These are phyloP conservation scores for Debaryomycetaceae sp. DNA, from an alignment of 1,139 yeast genomes.

Conservation along the genomic window DNA sequence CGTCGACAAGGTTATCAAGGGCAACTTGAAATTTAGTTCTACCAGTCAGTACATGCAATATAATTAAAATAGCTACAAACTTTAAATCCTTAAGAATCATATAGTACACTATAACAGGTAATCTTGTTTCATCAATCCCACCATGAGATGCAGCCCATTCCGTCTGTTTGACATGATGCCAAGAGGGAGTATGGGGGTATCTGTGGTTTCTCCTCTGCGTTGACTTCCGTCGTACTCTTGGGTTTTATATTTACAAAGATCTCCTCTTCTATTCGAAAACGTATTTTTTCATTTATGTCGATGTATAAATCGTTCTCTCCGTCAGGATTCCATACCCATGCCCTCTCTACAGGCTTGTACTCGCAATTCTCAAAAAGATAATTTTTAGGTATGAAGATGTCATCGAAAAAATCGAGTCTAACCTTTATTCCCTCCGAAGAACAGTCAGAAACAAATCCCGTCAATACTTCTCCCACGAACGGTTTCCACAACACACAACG, in stretches of 20 bases:
- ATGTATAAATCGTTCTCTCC: constrained; percentile 71
- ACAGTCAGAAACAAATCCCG: constrained; percentile 92
- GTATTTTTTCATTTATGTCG: constrained; percentile 85
- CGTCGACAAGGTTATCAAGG: constrained; percentile 96
- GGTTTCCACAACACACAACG: constrained; percentile 86
- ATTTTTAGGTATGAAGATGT: constrained; percentile 80
- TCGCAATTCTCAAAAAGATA: constrained; percentile 76
- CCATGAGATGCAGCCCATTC: constrained; percentile 96
- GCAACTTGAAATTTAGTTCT: constrained; percentile 95
- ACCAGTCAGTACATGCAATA: constrained; percentile 98
- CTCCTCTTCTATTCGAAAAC: constrained; percentile 89
- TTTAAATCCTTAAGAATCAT: neutral
- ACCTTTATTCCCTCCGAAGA: constrained; percentile 83
- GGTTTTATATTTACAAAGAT: constrained; percentile 81
- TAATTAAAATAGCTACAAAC: constrained; percentile 40
- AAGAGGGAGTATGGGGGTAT: constrained; percentile 76
- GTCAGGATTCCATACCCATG: constrained; percentile 91
- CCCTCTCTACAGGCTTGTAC: constrained; percentile 72
- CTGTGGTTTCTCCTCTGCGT: constrained; percentile 29
- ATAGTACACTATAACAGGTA: neutral
- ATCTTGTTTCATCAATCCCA: constrained; percentile 57
- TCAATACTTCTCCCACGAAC: constrained; percentile 87
- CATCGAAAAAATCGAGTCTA: constrained; percentile 84
- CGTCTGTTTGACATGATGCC: constrained; percentile 94
- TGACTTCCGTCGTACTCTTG: constrained; percentile 55